Evolutionary conservation across 169 alveolate genomes (phyloP), one percentile per base, ranked within the genome.

Genomic region (Plasmodium vinckei): DNA sequence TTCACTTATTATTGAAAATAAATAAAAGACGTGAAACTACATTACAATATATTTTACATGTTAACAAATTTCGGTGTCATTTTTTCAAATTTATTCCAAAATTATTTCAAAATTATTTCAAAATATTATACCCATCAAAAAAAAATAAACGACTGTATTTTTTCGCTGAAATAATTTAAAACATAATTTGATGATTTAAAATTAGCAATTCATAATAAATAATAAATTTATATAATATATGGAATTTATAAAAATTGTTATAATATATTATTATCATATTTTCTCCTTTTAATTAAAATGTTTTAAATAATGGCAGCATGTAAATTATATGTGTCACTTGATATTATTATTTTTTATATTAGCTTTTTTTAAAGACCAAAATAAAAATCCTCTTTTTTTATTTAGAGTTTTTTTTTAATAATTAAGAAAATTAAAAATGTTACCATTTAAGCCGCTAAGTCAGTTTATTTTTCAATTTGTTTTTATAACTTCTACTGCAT

Each of bases 401-500:
- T 12, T 9, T 59, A 39, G 49, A 57, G 51, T 75, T 63, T 75
- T 61, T 15, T 33, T 73, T 63, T 63, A 71, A 9, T 9, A 72
- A 54, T 69, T 60, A 46, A 68, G 47, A 56, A 53, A 53, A 12
- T 47, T 47, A 75, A 75, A 75, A 75, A 75, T 75, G 88, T 75
- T 75, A 75, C 88, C 88, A 21, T 75, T 75, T 63, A 61, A 73
- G 44, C 88, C 88, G 17, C 44, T 75, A 47, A 75, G 88, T 56
- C 88, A 75, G 46, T 75, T 75, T 44, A 61, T 75, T 63, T 75
- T 75, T 75, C 88, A 75, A 73, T 75, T 75, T 67, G 54, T 75
- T 39, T 61, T 75, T 57, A 63, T 75, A 61, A 75, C 88, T 21
- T 75, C 88, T 7, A 75, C 88, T 47, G 88, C 88, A 23, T 47